Percentiles rank a stretch among this genome's conserved stretches.
phyloP scores from a whole-genome alignment of 192 early-diverging fungal species.

The Endogone sp. region DNA sequence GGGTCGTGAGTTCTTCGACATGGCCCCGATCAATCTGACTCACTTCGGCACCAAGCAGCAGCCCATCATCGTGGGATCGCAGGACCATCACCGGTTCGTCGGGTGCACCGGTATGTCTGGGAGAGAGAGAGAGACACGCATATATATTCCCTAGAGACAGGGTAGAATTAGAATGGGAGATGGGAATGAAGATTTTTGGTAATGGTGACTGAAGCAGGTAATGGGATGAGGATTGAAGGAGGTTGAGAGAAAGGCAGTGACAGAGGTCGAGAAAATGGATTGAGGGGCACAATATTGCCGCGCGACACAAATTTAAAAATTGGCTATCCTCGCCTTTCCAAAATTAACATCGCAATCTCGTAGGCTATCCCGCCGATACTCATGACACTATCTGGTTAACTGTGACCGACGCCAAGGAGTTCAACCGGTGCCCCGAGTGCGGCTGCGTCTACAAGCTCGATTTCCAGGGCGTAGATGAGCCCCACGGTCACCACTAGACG shows the following conservation, averaged over 20 bases:
- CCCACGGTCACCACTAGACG: too few species aligned
- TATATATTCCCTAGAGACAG: slow-evolving; percentile 8
- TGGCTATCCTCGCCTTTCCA: not conserved
- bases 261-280: too few species aligned
- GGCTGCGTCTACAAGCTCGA: slow-evolving; percentile 74
- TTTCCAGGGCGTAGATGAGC: too few species aligned
- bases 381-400: slow-evolving; percentile 92
- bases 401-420: slow-evolving; percentile 67
- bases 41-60: slow-evolving; percentile 76
- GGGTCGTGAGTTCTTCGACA: slow-evolving; percentile 87
- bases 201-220: not conserved
- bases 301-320: too few species aligned
- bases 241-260: too few species aligned
- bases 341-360: too few species aligned
- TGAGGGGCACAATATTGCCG: slow-evolving; percentile 2
- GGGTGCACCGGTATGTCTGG: slow-evolving; percentile 83
- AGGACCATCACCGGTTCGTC: slow-evolving; percentile 77
- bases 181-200: slow-evolving; percentile 2
- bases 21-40: slow-evolving; percentile 71
- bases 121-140: not conserved
- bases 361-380: slow-evolving; percentile 90
- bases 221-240: not conserved
- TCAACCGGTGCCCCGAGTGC: slow-evolving; percentile 95
- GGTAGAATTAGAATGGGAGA: not conserved
- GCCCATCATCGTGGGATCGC: slow-evolving; percentile 83